Percentiles rank a stretch among this genome's conserved stretches.
These are phyloP conservation scores for Albugo laibachii DNA, from an alignment of 352 stramenopile genomes.

Conservation along the genomic window DNA sequence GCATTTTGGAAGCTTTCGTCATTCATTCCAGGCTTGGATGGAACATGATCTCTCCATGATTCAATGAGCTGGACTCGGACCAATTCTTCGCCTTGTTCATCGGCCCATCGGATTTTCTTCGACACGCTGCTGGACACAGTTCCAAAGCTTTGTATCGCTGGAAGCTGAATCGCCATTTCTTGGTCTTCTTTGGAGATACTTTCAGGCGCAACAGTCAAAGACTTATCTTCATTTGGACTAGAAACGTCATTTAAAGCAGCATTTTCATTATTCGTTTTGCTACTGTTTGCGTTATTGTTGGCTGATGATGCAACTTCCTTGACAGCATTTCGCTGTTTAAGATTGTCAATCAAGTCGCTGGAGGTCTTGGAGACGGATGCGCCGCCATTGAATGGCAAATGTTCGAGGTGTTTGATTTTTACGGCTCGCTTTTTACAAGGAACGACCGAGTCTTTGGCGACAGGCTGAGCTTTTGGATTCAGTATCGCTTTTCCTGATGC, in stretches of 20 bases:
- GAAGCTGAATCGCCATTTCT: slow-evolving; percentile 25
- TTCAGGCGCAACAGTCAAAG: neutral
- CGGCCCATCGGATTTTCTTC: slow-evolving; percentile 65
- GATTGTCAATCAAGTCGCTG: slow-evolving; percentile 58
- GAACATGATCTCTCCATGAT: slow-evolving; percentile 63
- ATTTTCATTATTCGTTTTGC: slow-evolving; percentile 20
- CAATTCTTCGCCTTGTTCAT: slow-evolving; percentile 53
- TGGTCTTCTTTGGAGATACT: slow-evolving; percentile 13
- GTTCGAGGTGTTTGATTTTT: slow-evolving; percentile 54
- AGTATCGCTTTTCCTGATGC: too few relatives aligned
- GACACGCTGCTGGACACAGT: slow-evolving; percentile 11
- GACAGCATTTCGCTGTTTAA: slow-evolving; percentile 65
- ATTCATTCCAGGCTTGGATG: slow-evolving; percentile 26
- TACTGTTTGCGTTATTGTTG: slow-evolving; percentile 1
- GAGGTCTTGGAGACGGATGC: slow-evolving; percentile 35
- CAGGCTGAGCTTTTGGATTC: too few relatives aligned
- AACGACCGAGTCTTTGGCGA: too few relatives aligned
- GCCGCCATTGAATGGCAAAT: slow-evolving; percentile 34
- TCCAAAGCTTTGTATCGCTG: slow-evolving; percentile 73
- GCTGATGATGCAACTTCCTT: slow-evolving; percentile 28
- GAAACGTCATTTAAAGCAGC: slow-evolving; percentile 7
- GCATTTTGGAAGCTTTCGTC: slow-evolving; percentile 65
- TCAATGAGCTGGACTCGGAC: slow-evolving; percentile 72
- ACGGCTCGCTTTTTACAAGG: slow-evolving; percentile 11
- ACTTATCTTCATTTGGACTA: slow-evolving; percentile 4